A percentile compares a stretch with the other conserved stretches of the same genome.
These are phyloP conservation scores for Xylaria sp. DNA, from an alignment of 2,329 filamentous ascomycete species.

Conservation along the genomic window DNA sequence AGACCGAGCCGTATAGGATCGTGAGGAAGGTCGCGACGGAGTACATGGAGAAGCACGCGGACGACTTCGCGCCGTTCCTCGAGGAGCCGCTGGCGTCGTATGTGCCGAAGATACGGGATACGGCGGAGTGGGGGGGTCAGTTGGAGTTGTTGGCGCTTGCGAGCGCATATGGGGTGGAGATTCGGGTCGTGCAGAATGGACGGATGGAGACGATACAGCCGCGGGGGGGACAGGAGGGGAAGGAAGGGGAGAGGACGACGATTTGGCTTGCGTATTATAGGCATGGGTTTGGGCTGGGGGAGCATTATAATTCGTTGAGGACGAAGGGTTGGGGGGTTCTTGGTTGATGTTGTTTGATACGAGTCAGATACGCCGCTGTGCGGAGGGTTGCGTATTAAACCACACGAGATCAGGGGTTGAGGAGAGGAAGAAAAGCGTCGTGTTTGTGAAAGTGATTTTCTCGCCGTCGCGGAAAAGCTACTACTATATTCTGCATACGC, in stretches of 20 bases:
- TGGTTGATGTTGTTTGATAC: too few relatives aligned
- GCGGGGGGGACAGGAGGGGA: slow-evolving; percentile 36
- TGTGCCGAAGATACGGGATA: slow-evolving; percentile 70
- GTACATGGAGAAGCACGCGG: slow-evolving; percentile 68
- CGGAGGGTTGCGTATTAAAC: too few relatives aligned
- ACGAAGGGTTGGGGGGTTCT: slow-evolving; percentile 29
- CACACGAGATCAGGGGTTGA: too few relatives aligned
- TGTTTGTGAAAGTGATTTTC: too few relatives aligned
- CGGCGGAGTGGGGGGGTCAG: slow-evolving; percentile 94
- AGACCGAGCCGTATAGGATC: slow-evolving; percentile 49
- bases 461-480: too few relatives aligned
- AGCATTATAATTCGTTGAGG: slow-evolving; percentile 91
- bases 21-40: slow-evolving; percentile 68
- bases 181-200: slow-evolving; percentile 82
- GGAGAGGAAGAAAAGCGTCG: too few relatives aligned
- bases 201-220: slow-evolving; percentile 69
- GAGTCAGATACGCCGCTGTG: too few relatives aligned
- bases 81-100: slow-evolving; percentile 75
- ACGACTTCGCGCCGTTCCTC: slow-evolving; percentile 82
- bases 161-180: slow-evolving; percentile 70
- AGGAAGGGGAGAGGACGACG: slow-evolving; percentile 39
- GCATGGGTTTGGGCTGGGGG: slow-evolving; percentile 87
- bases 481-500: too few relatives aligned
- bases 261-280: slow-evolving; percentile 94
- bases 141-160: slow-evolving; percentile 83